Base-by-base conservation (phyloP, 2,329 filamentous ascomycete species). In the Harringtonia lauricola region DNA sequence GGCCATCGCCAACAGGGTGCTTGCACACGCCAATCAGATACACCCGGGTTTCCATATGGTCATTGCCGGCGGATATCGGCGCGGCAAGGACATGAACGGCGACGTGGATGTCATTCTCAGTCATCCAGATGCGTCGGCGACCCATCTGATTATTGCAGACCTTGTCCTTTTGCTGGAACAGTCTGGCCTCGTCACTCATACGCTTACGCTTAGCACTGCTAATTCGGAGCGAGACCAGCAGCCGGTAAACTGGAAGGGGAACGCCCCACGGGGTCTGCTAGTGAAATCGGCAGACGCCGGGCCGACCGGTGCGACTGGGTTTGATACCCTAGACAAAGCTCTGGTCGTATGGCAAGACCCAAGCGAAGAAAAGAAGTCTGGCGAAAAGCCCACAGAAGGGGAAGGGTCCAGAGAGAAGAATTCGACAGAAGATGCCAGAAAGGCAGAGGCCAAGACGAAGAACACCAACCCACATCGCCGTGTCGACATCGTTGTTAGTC, bases 311-410 rank as follows among this genome's bases (percentile, higher is more conserved):
- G 72, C 72, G 0, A 65, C 70, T 19, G 85, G 86, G 1, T 95
- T 95, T 52, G 89, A 95, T 57, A 86, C 80, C 0, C 71, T 96
- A 1, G 89, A 96, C 60, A 95, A 95, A 60, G 88, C 88, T 0
- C 66, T 96, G 42, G 83, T 95, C 1, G 87, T 95, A 0, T 96
- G 90, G 90, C 86, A 94, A 57, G 70, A 88, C 55, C 81, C 81
- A 0, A 41, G 60, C 5, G 39, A 43, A 13, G 21, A 19, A 2
- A 17, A 34, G 4, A n/a, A 19, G 10, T 10, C n/a, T 8, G 18
- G 19, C 7, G 12, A 73, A 66, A 51, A 58, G 56, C 18, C 42
- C 41, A 18, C 64, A 64, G 58, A 29, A n/a, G 33, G 13, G 14
- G 14, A 33, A 29, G 9, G 18, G 14, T 5, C 13, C 13, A 29